phyloP scores from a whole-genome alignment of 768 basidiomycete genomes.

The Clavulina sp. region DNA sequence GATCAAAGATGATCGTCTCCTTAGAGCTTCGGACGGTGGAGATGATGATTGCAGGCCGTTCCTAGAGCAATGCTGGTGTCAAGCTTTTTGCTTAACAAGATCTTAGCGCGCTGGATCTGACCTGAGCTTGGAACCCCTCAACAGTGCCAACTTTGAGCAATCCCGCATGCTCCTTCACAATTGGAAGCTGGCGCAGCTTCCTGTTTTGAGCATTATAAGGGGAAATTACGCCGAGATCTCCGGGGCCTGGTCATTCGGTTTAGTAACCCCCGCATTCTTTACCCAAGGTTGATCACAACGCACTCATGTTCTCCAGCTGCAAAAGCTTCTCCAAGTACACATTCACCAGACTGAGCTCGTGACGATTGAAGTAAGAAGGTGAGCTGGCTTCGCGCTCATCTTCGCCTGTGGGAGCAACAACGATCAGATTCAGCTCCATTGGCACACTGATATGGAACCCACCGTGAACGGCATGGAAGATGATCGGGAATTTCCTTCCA shows the following conservation, averaged over 20 bases:
- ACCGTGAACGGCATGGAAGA: constrained; percentile 43
- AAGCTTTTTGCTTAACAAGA: no score
- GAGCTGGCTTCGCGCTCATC: constrained; percentile 48
- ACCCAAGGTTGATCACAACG: background rate
- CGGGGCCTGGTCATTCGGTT: constrained; percentile 21
- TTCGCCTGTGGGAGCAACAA: constrained; percentile 12
- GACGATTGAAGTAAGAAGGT: constrained; percentile 54
- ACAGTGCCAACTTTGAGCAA: constrained; percentile 37
- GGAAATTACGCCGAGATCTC: constrained; percentile 41
- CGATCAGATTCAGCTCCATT: background rate
- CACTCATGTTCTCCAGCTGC: constrained; percentile 7
- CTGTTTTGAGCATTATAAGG: constrained; percentile 45
- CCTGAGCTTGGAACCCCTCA: constrained; percentile 44
- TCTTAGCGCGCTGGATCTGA: no score
- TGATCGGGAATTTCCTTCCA: constrained; percentile 34
- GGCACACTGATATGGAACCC: constrained; percentile 10
- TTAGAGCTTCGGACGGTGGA: constrained; percentile 8
- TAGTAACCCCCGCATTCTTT: background rate
- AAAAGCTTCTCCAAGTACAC: constrained; percentile 26
- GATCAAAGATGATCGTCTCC: constrained; percentile 3
- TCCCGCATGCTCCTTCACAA: constrained; percentile 6
- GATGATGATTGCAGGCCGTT: constrained; percentile 10
- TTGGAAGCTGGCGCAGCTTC: constrained; percentile 28
- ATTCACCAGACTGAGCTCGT: constrained; percentile 38
- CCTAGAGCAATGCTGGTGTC: background rate